These are phyloP conservation scores for Teratosphaeria epicoccoides DNA, from an alignment of 2,329 filamentous ascomycete genomes.

Conservation along the genomic window DNA sequence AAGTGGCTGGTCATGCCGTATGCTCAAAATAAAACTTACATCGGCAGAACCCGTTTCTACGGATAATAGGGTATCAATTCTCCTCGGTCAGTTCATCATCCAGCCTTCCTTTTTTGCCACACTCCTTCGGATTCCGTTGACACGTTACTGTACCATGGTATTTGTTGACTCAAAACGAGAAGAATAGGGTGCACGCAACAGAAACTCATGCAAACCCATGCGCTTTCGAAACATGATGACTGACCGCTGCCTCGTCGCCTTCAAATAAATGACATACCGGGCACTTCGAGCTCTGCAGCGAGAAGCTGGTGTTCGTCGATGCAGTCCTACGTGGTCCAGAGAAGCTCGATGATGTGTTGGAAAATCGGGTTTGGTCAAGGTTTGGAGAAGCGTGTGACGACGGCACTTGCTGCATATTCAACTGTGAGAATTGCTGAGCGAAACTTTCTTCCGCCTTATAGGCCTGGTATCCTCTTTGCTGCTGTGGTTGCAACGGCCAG, in stretches of 20 bases:
- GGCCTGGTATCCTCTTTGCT: slow-evolving; percentile 13
- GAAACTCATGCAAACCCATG: slow-evolving; percentile 21
- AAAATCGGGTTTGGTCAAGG: background rate
- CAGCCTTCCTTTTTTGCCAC: too few species aligned
- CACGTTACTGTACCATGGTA: background rate
- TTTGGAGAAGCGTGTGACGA: background rate
- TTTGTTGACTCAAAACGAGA: too few species aligned
- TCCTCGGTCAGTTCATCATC: too few species aligned
- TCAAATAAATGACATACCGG: slow-evolving; percentile 24
- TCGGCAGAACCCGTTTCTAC: too few species aligned
- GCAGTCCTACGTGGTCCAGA: background rate
- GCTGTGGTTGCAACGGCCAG: slow-evolving; percentile 11
- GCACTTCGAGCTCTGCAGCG: slow-evolving; percentile 13
- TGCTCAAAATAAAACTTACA: too few species aligned
- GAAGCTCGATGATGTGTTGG: background rate
- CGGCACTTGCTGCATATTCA: slow-evolving; percentile 8
- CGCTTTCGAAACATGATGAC: slow-evolving; percentile 22
- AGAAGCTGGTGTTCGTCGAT: background rate
- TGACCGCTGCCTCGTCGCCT: slow-evolving; percentile 26
- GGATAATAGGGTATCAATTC: too few species aligned
- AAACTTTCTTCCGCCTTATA: slow-evolving; percentile 6
- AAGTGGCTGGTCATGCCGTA: too few species aligned
- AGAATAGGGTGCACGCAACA: too few species aligned
- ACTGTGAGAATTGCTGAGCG: slow-evolving; percentile 8
- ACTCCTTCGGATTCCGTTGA: too few species aligned